Conservation (phyloP, 164 flowering plant genomes). For the Protea cynaroides region DNA sequence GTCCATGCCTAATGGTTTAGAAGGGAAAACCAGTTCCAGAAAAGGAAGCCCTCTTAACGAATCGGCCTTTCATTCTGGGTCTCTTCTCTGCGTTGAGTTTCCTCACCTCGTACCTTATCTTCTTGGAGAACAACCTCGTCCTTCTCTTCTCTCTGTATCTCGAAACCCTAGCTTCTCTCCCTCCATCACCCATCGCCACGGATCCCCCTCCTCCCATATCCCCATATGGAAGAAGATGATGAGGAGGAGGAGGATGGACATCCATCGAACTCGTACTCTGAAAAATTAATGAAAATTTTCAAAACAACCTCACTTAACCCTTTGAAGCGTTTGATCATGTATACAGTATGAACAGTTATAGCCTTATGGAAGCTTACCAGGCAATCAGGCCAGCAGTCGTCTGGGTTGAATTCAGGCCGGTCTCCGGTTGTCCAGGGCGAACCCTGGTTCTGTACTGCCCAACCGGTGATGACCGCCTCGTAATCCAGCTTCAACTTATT, state of each 20-base stretch:
- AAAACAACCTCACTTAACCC: background rate
- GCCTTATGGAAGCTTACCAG: constrained; percentile 27
- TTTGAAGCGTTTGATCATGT: too few relatives aligned
- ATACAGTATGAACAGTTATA: background rate
- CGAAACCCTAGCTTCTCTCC: constrained; percentile 85
- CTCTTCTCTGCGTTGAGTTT: constrained; percentile 92
- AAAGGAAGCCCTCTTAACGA: constrained; percentile 67
- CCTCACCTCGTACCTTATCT: constrained; percentile 88
- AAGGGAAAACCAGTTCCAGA: constrained; percentile 24
- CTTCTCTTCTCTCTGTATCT: constrained; percentile 86
- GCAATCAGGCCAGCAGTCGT: constrained; percentile 54
- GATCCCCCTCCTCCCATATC: constrained; percentile 26
- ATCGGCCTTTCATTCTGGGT: constrained; percentile 88
- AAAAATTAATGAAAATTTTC: background rate
- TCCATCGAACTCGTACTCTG: constrained; percentile 35
- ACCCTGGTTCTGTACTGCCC: constrained; percentile 56
- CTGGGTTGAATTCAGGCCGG: constrained; percentile 51
- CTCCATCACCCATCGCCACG: constrained; percentile 38
- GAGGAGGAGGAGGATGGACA: constrained; percentile 25
- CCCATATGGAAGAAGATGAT: constrained; percentile 17
- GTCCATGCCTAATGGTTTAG: too few relatives aligned
- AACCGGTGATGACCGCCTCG: constrained; percentile 59
- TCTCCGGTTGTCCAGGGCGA: constrained; percentile 78
- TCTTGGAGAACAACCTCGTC: constrained; percentile 83
- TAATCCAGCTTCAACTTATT: constrained; percentile 51